Conservation (phyloP, 768 basidiomycete genomes). For the Tylopilus balloui region DNA sequence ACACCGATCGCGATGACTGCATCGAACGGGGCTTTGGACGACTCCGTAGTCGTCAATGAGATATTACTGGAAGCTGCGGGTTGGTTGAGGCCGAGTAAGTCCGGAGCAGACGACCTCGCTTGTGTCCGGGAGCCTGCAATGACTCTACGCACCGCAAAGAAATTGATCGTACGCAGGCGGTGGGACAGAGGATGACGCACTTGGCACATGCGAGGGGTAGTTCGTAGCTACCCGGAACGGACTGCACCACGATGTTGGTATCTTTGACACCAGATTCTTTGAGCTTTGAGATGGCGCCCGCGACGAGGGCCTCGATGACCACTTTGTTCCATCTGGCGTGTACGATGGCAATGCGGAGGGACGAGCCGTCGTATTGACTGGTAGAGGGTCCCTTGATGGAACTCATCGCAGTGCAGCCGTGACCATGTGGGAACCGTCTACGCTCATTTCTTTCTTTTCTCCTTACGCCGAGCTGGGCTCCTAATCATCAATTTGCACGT, state of each 20-base stretch:
- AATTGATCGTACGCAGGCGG: slow-evolving; percentile 4
- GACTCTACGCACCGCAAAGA: slow-evolving; percentile 51
- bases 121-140: slow-evolving; percentile 86
- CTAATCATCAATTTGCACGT: no score
- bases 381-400: slow-evolving; percentile 76
- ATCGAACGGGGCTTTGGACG: slow-evolving; percentile 70
- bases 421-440: slow-evolving; percentile 16
- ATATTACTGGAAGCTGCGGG: slow-evolving; percentile 33
- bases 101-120: slow-evolving; percentile 69
- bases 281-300: slow-evolving; percentile 75
- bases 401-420: slow-evolving; percentile 13
- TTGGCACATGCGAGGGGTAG: slow-evolving; percentile 81
- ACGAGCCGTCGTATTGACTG: slow-evolving; percentile 69
- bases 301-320: slow-evolving; percentile 81
- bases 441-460: neutral
- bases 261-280: slow-evolving; percentile 84
- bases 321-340: slow-evolving; percentile 94
- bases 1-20: slow-evolving; percentile 97
- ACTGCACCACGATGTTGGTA: slow-evolving; percentile 84
- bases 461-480: neutral
- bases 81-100: slow-evolving; percentile 58
- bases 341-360: slow-evolving; percentile 84
- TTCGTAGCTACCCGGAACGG: slow-evolving; percentile 94
- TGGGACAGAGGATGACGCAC: slow-evolving; percentile 43
- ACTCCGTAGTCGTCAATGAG: slow-evolving; percentile 29